A percentile compares a stretch with the other conserved stretches of the same genome.
Conservation (phyloP, 495 filamentous ascomycete genomes). For the Beverwykella pulmonaria region DNA sequence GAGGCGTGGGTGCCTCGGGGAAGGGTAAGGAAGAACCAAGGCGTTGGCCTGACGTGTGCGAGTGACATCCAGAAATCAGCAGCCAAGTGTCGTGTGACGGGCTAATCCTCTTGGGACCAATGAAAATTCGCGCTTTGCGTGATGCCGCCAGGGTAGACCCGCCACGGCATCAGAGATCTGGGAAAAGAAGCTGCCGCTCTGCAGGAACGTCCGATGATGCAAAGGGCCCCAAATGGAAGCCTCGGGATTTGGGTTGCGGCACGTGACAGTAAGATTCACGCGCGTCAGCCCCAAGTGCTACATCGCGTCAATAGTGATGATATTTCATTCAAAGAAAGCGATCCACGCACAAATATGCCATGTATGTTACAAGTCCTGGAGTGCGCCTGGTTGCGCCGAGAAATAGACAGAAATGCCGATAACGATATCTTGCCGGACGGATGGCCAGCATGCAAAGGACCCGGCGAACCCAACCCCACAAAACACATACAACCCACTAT, state of each 20-base stretch:
- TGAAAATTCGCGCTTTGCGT: background rate
- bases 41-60: background rate
- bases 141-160: background rate
- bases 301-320: background rate
- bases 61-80: background rate
- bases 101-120: background rate
- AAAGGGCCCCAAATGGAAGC: background rate
- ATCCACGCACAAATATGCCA: background rate
- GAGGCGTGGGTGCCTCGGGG: background rate
- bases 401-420: background rate
- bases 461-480: background rate
- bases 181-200: background rate
- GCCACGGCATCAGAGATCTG: background rate
- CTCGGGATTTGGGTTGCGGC: background rate
- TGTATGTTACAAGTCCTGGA: background rate
- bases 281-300: too few relatives aligned
- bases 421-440: background rate
- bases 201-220: background rate
- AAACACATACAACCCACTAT: constrained; percentile 4
- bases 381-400: background rate
- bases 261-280: background rate
- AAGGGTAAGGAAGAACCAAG: background rate
- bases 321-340: background rate
- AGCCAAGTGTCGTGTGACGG: background rate
- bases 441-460: background rate